Evolutionary conservation across 2,329 filamentous ascomycete genomes (phyloP).

Genomic region (Aspergillus unguis): DNA sequence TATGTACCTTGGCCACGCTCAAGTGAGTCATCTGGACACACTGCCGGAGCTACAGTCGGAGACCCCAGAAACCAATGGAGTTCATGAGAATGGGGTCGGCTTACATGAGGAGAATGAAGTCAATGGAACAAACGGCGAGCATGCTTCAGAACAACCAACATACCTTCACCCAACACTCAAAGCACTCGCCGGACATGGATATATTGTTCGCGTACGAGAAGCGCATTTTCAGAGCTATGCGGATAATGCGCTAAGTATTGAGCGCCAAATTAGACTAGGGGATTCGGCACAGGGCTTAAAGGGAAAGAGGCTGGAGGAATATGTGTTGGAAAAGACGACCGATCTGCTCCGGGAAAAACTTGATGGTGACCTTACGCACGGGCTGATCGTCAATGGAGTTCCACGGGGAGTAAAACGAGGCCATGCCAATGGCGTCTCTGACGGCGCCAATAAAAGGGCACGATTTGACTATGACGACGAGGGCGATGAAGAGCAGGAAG

Average conservation of each 20-base stretch:
- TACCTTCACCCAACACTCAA: constrained; percentile 39
- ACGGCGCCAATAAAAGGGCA: constrained; percentile 19
- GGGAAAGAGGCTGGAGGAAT: constrained; percentile 38
- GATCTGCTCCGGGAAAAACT: constrained; percentile 33
- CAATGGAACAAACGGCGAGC: constrained; percentile 21
- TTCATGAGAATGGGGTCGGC: constrained; percentile 19
- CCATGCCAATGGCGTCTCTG: constrained; percentile 17
- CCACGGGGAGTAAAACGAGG: constrained; percentile 36
- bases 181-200: constrained; percentile 40
- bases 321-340: constrained; percentile 28
- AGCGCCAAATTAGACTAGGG: constrained; percentile 30
- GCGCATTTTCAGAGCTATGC: constrained; percentile 41
- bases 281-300: constrained; percentile 35
- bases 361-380: constrained; percentile 34
- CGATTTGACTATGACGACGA: constrained; percentile 27
- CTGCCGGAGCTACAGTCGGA: constrained; percentile 34
- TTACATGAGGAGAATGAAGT: constrained; percentile 18
- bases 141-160: constrained; percentile 18
- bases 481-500: constrained; percentile 30
- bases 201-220: constrained; percentile 39
- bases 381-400: constrained; percentile 30
- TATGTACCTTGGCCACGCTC: constrained; percentile 72
- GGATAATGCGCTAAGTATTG: constrained; percentile 39
- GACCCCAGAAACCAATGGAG: constrained; percentile 23
- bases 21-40: constrained; percentile 45